Percentiles rank a stretch among this genome's conserved stretches.
Evolutionary conservation across 2,329 filamentous ascomycete genomes (phyloP).

Genomic region (Calonectria ilicicola): DNA sequence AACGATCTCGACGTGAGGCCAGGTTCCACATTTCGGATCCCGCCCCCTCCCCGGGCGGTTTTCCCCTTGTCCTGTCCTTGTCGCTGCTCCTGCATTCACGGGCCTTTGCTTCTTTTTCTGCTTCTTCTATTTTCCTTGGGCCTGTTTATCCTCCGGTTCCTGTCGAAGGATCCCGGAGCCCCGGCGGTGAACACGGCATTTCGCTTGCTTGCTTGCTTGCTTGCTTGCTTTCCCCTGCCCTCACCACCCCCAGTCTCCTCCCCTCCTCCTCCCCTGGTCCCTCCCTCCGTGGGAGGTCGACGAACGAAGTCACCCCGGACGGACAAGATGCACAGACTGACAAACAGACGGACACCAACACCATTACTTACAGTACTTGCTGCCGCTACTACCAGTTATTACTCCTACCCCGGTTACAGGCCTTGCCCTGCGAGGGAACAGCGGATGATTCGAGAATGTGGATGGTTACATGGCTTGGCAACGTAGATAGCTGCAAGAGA

Average conservation of each 20-base stretch:
- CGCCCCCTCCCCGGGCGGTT: neutral
- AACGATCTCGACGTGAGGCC: slow-evolving; percentile 7
- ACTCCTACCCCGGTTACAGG: neutral
- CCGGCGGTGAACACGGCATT: slow-evolving; percentile 2
- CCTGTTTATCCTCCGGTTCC: neutral
- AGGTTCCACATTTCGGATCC: slow-evolving; percentile 8
- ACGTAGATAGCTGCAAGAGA: neutral
- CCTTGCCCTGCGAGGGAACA: neutral
- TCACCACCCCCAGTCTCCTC: too few species aligned
- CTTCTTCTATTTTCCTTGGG: neutral
- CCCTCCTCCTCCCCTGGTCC: too few species aligned
- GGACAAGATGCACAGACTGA: too few species aligned
- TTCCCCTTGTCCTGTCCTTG: neutral
- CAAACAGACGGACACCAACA: too few species aligned
- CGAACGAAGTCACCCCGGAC: neutral
- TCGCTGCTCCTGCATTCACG: neutral
- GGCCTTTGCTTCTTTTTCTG: neutral
- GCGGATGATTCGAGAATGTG: slow-evolving; percentile 7
- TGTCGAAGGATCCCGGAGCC: neutral
- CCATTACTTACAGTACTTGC: too few species aligned
- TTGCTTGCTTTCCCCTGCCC: too few species aligned
- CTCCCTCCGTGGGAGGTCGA: neutral
- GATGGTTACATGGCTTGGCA: neutral
- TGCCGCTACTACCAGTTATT: too few species aligned
- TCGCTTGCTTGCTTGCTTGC: neutral